Base-by-base conservation (phyloP, 345 rosid species). In the Balakata baccata region DNA sequence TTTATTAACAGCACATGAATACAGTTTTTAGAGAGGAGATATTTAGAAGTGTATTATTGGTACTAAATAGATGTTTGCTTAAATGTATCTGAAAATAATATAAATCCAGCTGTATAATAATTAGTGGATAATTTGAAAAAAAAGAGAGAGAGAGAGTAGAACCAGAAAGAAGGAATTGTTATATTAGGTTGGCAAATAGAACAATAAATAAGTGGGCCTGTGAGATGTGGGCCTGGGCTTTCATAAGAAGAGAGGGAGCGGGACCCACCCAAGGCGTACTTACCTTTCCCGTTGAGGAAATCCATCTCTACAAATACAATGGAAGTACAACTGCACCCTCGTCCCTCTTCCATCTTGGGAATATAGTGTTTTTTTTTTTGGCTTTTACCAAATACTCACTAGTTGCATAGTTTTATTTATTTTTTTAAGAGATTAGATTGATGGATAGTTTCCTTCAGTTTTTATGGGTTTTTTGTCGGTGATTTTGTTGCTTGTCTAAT, bases 341-440 rank as follows among this genome's bases (percentile, higher is more conserved):
- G 89, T 87, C 89, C 80, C 81, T 68, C 82, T 83, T 86, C 91
- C 85, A 88, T 82, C 88, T 87, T 84, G 73, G 91, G 92, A 81
- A 83, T 43, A 10, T 7, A 43, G 4, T 2, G 73, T 77, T 85
- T 80, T 81, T 79, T 71, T 79, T 75, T 81, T 70, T 43, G 58
- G 57, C 13, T 37, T 61, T 61, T 12, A 16, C 9, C 4, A 61
- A 14, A 53, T n/a, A 10, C 62, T 34, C 37, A 58, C 62, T 58
- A 37, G 23, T 34, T 58, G 37, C 6, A 22, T 58, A 8, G 5
- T 3, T 6, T 8, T 22, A 3, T 14, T 47, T 49, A 41, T 20
- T 54, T 70, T 64, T 51, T 12, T 12, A 3, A 7, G 4, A 41
- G 3, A 41, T 43, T 43, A 43, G 8, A 4, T 9, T 41, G 8